Percentiles rank a stretch among this genome's conserved stretches.
These are phyloP conservation scores for Umbelopsis ramanniana DNA, from an alignment of 192 early-diverging fungal genomes.

Conservation along the genomic window DNA sequence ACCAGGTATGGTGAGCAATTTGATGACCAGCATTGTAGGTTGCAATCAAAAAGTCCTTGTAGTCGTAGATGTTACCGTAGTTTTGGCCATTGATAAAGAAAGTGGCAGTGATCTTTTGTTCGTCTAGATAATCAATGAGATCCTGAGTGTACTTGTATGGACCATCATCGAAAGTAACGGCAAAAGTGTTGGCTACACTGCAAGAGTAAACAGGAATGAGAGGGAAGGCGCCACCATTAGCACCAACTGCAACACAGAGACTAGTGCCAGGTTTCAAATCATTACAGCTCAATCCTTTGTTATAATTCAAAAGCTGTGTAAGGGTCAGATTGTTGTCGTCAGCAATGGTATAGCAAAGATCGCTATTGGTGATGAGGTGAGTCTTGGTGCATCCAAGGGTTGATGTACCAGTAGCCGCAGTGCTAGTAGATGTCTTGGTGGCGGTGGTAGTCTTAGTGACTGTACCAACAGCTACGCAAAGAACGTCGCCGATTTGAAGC, in stretches of 20 bases:
- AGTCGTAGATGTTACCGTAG: constrained; percentile 46
- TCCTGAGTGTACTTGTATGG: constrained; percentile 48
- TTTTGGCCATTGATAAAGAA: constrained; percentile 62
- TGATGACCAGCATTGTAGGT: constrained; percentile 45
- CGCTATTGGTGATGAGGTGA: constrained; percentile 4
- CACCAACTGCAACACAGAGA: constrained; percentile 8
- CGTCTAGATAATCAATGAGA: constrained; percentile 46
- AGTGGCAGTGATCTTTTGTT: constrained; percentile 51
- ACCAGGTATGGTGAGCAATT: constrained; percentile 53
- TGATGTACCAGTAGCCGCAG: neutral
- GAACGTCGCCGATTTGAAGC: neutral
- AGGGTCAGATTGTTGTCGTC: neutral
- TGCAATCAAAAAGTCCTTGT: constrained; percentile 44
- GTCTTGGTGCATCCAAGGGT: constrained; percentile 11
- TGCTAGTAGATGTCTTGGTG: neutral
- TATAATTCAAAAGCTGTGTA: neutral
- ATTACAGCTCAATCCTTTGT: constrained; percentile 11
- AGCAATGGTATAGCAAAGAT: constrained; percentile 6
- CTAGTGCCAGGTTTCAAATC: neutral
- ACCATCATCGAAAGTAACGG: constrained; percentile 65
- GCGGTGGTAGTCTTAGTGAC: neutral
- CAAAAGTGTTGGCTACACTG: constrained; percentile 43
- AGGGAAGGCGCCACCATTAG: neutral
- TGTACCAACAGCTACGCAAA: neutral
- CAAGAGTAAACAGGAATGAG: constrained; percentile 12